These are phyloP conservation scores for Nakaseomyces kungkrabaensis DNA, from an alignment of 1,139 yeast genomes.

Conservation along the genomic window DNA sequence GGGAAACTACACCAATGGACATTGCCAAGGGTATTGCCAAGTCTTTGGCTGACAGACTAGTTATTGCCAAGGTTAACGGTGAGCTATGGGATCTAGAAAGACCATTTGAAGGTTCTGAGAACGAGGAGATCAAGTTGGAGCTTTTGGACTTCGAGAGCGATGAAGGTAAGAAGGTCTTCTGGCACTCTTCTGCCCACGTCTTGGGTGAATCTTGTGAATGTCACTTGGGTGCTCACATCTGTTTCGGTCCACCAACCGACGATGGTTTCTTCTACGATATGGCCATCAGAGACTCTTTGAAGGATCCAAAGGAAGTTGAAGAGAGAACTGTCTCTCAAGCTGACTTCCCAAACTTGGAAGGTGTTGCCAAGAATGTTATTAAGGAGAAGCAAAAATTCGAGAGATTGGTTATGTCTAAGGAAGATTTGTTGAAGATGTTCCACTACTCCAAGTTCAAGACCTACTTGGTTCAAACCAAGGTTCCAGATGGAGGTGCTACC, in stretches of 20 bases:
- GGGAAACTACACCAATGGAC: slow-evolving; percentile 84
- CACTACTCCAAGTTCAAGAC: slow-evolving; percentile 93
- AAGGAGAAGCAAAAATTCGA: slow-evolving; percentile 95
- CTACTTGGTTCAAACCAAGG: slow-evolving; percentile 72
- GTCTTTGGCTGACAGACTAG: slow-evolving; percentile 79
- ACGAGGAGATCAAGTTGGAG: slow-evolving; percentile 41
- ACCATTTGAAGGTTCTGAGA: slow-evolving; percentile 61
- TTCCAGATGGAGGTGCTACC: slow-evolving; percentile 92
- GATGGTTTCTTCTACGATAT: slow-evolving; percentile 98
- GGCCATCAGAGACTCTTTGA: slow-evolving; percentile 52
- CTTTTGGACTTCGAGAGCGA: slow-evolving; percentile 72
- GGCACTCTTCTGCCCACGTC: slow-evolving; percentile 99
- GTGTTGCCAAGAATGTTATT: slow-evolving; percentile 81
- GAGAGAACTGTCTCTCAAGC: slow-evolving; percentile 66
- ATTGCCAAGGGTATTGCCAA: slow-evolving; percentile 80
- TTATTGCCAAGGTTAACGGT: slow-evolving; percentile 86
- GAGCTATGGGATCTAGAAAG: slow-evolving; percentile 92
- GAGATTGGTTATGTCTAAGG: slow-evolving; percentile 87
- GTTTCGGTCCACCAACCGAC: slow-evolving; percentile 93
- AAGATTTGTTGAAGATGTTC: slow-evolving; percentile 86
- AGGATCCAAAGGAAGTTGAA: slow-evolving; percentile 40
- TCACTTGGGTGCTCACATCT: slow-evolving; percentile 86
- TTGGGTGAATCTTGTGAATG: slow-evolving; percentile 98
- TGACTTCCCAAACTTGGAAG: slow-evolving; percentile 79
- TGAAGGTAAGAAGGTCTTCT: slow-evolving; percentile 91